phyloP scores from a whole-genome alignment of 495 filamentous ascomycete genomes.

The Podospora pseudopauciseta region DNA sequence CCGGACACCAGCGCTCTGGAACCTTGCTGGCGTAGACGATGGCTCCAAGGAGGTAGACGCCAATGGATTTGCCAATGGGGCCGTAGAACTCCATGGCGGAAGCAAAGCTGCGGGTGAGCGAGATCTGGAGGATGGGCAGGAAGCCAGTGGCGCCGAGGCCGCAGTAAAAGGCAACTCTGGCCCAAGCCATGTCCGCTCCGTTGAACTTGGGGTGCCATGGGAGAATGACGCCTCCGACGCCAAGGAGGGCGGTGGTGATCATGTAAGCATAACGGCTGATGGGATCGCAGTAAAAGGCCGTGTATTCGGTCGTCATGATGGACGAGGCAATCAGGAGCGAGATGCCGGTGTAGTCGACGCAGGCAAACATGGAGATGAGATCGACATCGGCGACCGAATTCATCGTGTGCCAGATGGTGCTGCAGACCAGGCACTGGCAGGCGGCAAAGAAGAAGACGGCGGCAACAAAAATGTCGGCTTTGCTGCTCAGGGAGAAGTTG shows the following conservation, averaged over 20 bases:
- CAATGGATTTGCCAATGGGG: constrained; percentile 76
- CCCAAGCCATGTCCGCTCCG: constrained; percentile 84
- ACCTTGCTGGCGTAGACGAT: constrained; percentile 88
- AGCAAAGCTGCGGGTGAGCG: constrained; percentile 64
- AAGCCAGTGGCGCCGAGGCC: constrained; percentile 87
- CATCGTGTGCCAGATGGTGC: constrained; percentile 97
- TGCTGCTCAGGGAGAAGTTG: constrained; percentile 83
- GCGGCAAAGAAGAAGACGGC: constrained; percentile 96
- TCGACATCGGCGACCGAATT: constrained; percentile 86
- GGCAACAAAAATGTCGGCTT: constrained; percentile 81
- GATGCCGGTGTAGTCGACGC: constrained; percentile 98
- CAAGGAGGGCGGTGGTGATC: constrained; percentile 71
- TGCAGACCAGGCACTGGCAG: constrained; percentile 93
- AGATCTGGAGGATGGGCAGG: constrained; percentile 80
- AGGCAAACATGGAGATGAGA: constrained; percentile 92
- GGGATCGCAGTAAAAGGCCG: constrained; percentile 97
- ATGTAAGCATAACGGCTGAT: constrained; percentile 85
- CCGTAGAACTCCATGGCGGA: constrained; percentile 85
- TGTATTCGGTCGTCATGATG: constrained; percentile 98
- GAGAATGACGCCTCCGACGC: constrained; percentile 82
- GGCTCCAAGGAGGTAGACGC: constrained; percentile 83
- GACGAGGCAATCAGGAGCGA: constrained; percentile 93
- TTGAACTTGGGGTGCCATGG: constrained; percentile 98
- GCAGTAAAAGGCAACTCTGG: constrained; percentile 87
- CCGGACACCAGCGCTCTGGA: constrained; percentile 89